Base-by-base conservation (phyloP, 2,329 filamentous ascomycete species). In the Exophiala bonariae region DNA sequence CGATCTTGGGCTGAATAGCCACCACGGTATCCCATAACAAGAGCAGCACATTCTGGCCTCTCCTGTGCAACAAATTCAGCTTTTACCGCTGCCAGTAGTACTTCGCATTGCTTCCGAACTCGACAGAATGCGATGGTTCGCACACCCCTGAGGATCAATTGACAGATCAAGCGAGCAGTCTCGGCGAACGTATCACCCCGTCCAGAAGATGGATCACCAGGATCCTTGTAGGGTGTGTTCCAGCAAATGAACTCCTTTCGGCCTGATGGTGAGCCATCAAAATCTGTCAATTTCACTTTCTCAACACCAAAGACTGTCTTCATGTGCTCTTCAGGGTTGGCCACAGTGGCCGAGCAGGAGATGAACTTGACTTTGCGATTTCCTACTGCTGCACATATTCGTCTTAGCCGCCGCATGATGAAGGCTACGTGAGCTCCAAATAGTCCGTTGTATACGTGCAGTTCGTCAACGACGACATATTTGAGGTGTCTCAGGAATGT, bases 161-260 rank as follows among this genome's bases (percentile, higher is more conserved):
- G 87, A 59, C 89, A 95, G 62, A 99, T 96, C 0, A 99, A 71
- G 34, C 87, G 83, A 1, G 93, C 89, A n/a, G 89, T 87, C 68
- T 99, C 92, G 3, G 81, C 79, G 64, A 95, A 82, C 3, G 85
- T 84, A 63, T 89, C 89, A 11, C 88, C 89, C 48, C 93, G 82
- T 1, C 93, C 92, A 59, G 89, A 95, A 0, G 86, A 82, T 7
- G 90, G 87, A 66, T 97, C 92, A 1, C 78, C 80, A 0, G 92
- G 89, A 58, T 96, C 92, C 64, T 90, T 95, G 67, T 83, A 96
- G 0, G 93, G 93, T 0, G 92, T 96, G 60, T 99, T 97, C 93
- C 93, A 99, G 66, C 91, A 97, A 5, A 99, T 63, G 48, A 97
- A 97, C 61, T 97, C 92, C 64, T 97, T 97, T 17, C 89, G 79